Evolutionary conservation across 78 protist species (phyloP).

Genomic region (Chrysochromulina parva): DNA sequence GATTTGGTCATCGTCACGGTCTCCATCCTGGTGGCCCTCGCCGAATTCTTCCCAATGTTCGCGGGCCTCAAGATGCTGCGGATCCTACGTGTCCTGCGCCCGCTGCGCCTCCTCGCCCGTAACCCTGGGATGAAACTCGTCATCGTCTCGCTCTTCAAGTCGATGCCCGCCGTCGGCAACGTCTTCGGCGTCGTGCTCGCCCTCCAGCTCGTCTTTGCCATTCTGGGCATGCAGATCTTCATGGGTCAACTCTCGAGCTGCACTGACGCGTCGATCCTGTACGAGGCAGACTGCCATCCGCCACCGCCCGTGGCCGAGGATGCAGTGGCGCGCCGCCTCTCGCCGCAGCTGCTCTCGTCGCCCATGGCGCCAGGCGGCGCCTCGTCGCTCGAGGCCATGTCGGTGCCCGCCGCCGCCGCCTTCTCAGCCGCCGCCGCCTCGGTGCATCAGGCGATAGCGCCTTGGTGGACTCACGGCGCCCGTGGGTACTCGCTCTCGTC

Average conservation of each 20-base stretch:
- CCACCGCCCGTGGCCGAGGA: too few species aligned
- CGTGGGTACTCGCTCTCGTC: background rate
- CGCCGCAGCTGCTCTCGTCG: too few species aligned
- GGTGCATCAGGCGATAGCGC: too few species aligned
- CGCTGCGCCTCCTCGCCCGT: background rate
- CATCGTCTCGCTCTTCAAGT: too few species aligned
- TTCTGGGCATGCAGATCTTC: background rate
- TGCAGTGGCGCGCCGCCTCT: too few species aligned
- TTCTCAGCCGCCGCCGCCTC: too few species aligned
- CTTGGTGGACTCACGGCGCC: too few species aligned
- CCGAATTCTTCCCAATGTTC: background rate
- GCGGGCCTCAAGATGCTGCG: slow-evolving; percentile 10
- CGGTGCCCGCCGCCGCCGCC: too few species aligned
- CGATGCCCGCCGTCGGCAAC: background rate
- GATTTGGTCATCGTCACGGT: slow-evolving; percentile 39
- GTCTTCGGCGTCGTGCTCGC: background rate
- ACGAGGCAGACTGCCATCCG: background rate
- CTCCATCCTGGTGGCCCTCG: background rate
- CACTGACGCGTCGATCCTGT: background rate
- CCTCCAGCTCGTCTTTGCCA: background rate
- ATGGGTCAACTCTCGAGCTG: background rate
- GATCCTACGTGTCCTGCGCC: slow-evolving; percentile 2
- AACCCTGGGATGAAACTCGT: slow-evolving; percentile 10
- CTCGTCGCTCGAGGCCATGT: too few species aligned
- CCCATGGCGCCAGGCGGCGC: too few species aligned